These are phyloP conservation scores for Acephala macrosclerotiorum DNA, from an alignment of 2,329 filamentous ascomycete genomes.

Conservation along the genomic window DNA sequence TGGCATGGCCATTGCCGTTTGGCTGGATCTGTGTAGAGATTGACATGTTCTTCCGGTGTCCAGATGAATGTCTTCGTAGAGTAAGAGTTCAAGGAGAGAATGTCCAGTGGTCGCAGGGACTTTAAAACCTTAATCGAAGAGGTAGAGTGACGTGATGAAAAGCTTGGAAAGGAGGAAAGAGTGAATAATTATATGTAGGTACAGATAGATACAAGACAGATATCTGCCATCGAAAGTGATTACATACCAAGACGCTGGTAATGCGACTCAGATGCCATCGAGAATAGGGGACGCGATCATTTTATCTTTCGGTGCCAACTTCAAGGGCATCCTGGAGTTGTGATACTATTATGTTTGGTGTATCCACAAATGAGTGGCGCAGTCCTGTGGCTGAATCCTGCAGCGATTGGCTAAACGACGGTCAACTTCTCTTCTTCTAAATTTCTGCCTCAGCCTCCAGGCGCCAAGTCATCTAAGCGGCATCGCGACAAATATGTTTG, in stretches of 20 bases:
- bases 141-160: neutral
- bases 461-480: slow-evolving; percentile 6
- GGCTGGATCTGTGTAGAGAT: slow-evolving; percentile 38
- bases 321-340: neutral
- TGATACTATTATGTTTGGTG: slow-evolving; percentile 1
- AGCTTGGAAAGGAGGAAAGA: neutral
- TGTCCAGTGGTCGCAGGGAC: too few species aligned
- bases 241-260: slow-evolving; percentile 3
- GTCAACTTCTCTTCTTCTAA: neutral
- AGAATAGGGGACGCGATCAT: neutral
- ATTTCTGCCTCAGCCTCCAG: slow-evolving; percentile 13
- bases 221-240: slow-evolving; percentile 1
- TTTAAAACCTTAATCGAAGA: too few species aligned
- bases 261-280: neutral
- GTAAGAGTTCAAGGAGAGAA: neutral
- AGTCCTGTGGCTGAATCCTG: neutral
- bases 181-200: neutral
- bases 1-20: slow-evolving; percentile 34
- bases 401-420: neutral
- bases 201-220: neutral
- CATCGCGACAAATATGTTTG: neutral
- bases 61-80: neutral
- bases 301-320: neutral
- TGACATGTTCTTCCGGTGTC: slow-evolving; percentile 35
- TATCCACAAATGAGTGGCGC: neutral